Conservation (phyloP, 2,329 filamentous ascomycete species). For the Exophiala xenobiotica region DNA sequence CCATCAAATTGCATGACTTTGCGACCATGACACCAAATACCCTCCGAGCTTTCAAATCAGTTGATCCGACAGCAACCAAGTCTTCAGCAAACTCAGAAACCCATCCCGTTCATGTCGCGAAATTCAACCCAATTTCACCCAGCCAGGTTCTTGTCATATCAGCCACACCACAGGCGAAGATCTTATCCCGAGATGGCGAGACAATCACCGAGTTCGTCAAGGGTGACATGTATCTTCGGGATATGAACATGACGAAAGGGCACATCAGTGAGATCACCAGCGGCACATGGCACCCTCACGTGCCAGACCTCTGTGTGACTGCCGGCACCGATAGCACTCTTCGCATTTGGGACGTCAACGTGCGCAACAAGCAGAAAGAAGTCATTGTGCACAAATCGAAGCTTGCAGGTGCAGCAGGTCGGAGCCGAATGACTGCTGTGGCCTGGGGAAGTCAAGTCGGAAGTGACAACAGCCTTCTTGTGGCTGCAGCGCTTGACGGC, state of each 20-base stretch:
- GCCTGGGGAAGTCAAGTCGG: conserved; percentile 77
- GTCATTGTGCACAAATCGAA: conserved; percentile 95
- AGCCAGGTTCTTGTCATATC: conserved; percentile 81
- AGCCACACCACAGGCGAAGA: conserved; percentile 84
- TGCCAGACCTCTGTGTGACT: conserved; percentile 82
- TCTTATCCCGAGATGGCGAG: conserved; percentile 86
- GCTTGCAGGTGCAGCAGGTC: conserved; percentile 80
- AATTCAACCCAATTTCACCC: conserved; percentile 81
- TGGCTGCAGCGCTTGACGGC: conserved; percentile 83
- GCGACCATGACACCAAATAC: conserved; percentile 94
- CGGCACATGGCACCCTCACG: conserved; percentile 85
- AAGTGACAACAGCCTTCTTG: conserved; percentile 74
- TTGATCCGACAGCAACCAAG: conserved; percentile 83
- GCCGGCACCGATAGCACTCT: conserved; percentile 93
- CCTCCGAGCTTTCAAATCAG: conserved; percentile 84
- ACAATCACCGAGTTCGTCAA: conserved; percentile 86
- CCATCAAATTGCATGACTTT: conserved; percentile 91
- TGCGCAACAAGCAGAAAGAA: conserved; percentile 84
- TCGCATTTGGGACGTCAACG: conserved; percentile 95
- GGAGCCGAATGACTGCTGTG: conserved; percentile 90
- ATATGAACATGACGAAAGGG: conserved; percentile 97
- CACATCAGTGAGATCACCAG: conserved; percentile 90
- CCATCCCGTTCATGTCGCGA: conserved; percentile 80
- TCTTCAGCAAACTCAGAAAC: conserved; percentile 70
- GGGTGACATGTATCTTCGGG: conserved; percentile 95